A percentile compares a stretch with the other conserved stretches of the same genome.
Evolutionary conservation across 2,329 filamentous ascomycete genomes (phyloP).

Genomic region (Dactylonectria macrodidyma): DNA sequence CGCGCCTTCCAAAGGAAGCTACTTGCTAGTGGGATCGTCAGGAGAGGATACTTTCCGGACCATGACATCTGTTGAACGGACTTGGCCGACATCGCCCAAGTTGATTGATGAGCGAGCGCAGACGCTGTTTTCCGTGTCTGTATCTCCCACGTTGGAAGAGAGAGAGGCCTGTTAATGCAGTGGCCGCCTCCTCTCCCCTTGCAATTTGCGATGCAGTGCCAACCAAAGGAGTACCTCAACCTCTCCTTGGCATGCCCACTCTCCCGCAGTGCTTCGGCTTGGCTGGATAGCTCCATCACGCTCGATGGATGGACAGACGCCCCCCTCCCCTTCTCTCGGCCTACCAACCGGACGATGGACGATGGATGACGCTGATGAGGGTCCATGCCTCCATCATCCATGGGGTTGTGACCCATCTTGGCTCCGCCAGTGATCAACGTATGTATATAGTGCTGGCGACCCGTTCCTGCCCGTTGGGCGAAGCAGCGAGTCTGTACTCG

Average conservation of each 20-base stretch:
- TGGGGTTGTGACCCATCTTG: conserved; percentile 10
- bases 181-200: conserved; percentile 18
- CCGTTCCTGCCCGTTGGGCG: conserved; percentile 4
- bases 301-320: conserved; percentile 5
- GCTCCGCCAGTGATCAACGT: conserved; percentile 3
- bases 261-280: conserved; percentile 7
- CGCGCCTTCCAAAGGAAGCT: neutral
- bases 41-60: conserved; percentile 18
- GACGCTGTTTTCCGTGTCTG: neutral
- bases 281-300: neutral
- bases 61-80: neutral
- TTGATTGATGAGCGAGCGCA: neutral
- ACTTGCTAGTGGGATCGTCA: conserved; percentile 18
- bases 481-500: conserved; percentile 16
- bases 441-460: conserved; percentile 16
- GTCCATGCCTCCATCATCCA: neutral
- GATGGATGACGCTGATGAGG: conserved; percentile 2
- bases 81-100: conserved; percentile 1
- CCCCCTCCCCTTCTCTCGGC: neutral
- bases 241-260: conserved; percentile 1
- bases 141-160: neutral
- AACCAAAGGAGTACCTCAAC: neutral
- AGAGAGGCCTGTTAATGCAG: neutral
- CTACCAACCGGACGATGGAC: neutral
- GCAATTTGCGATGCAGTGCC: conserved; percentile 23